Percentiles rank a stretch among this genome's conserved stretches.
phyloP scores from a whole-genome alignment of 1,284 basidiomycete species.

The Cerioporus squamosus region DNA sequence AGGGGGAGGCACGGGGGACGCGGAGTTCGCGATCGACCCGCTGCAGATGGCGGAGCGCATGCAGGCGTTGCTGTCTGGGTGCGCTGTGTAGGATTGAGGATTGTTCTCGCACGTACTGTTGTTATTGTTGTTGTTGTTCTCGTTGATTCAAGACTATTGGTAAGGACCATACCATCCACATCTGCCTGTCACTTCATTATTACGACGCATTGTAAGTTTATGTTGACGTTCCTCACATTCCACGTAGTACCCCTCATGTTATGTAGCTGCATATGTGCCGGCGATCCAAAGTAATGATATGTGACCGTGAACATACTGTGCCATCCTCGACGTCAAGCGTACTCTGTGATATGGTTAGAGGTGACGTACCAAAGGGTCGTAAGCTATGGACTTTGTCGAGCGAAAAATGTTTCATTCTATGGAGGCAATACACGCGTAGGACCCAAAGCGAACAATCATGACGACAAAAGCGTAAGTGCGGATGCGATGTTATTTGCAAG shows the following conservation, averaged over 20 bases:
- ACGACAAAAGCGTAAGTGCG: too few species aligned
- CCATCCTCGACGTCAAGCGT: too few species aligned
- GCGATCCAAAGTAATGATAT: neutral
- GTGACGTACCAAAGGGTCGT: too few species aligned
- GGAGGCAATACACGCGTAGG: neutral
- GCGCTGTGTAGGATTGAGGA: slow-evolving; percentile 10
- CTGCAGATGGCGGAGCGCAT: slow-evolving; percentile 20
- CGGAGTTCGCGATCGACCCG: slow-evolving; percentile 20
- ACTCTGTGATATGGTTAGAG: too few species aligned
- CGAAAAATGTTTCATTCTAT: too few species aligned
- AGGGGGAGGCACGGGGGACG: neutral
- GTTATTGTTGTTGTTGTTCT: too few species aligned
- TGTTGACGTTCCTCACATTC: neutral
- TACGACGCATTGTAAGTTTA: neutral
- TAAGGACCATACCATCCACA: neutral
- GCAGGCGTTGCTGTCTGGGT: slow-evolving; percentile 20
- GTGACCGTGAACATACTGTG: neutral
- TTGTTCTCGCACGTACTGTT: neutral
- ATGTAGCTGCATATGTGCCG: neutral
- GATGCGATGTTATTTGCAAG: too few species aligned
- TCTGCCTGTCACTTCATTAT: neutral
- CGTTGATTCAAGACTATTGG: neutral
- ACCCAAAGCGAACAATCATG: neutral
- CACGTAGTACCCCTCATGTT: neutral
- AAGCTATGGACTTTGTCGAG: too few species aligned